Evolutionary conservation across 345 rosid species (phyloP).

Genomic region (Eucalyptus regnans): DNA sequence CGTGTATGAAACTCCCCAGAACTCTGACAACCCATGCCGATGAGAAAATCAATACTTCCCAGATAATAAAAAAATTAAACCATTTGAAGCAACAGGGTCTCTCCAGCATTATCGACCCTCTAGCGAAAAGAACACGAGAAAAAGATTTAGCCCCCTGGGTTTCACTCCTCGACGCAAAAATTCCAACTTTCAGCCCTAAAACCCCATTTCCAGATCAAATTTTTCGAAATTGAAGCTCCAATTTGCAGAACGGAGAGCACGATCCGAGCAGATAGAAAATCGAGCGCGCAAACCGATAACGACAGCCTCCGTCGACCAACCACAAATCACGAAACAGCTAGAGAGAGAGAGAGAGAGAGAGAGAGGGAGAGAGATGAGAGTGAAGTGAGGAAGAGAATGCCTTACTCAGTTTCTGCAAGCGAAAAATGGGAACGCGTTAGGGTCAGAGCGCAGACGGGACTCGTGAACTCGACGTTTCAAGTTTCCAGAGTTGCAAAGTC

Average conservation of each 20-base stretch:
- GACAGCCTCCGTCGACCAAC: background rate
- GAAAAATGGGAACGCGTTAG: background rate
- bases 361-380: background rate
- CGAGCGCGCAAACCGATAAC: background rate
- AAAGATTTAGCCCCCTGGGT: background rate
- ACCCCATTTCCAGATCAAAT: background rate
- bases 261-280: background rate
- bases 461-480: background rate
- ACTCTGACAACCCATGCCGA: background rate
- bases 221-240: background rate
- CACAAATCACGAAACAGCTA: background rate
- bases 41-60: background rate
- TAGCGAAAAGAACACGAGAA: background rate
- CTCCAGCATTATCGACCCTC: background rate
- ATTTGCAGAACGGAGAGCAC: background rate
- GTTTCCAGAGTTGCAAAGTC: background rate
- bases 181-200: background rate
- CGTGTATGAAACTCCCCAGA: background rate
- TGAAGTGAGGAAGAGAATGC: background rate
- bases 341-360: background rate
- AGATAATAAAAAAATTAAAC: background rate
- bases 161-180: background rate
- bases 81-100: background rate
- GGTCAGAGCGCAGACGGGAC: background rate
- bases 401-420: background rate